phyloP scores from a whole-genome alignment of 176 grass and related monocot species.

The Eleusine indica region DNA sequence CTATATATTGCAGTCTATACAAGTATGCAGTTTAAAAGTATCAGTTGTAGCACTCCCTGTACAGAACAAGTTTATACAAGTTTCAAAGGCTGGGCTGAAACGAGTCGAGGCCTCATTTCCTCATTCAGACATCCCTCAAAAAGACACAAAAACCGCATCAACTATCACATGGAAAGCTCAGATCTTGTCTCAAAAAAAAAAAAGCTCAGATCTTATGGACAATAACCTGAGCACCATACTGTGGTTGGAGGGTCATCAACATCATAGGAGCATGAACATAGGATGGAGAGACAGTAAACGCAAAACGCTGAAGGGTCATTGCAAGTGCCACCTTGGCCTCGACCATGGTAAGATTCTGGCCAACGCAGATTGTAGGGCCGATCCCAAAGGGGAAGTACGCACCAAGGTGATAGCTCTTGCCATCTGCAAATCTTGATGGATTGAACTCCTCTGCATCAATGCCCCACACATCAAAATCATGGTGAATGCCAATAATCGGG shows the following conservation, averaged over 20 bases:
- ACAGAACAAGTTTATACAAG: conserved; percentile 13
- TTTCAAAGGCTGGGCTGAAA: conserved; percentile 12
- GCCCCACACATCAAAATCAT: conserved; percentile 70
- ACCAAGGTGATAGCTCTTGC: conserved; percentile 69
- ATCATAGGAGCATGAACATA: conserved; percentile 80
- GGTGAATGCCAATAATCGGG: conserved; percentile 60
- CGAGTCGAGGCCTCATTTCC: background rate
- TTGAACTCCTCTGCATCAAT: conserved; percentile 58
- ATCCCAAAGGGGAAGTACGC: conserved; percentile 73
- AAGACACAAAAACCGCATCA: background rate
- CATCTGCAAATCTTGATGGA: conserved; percentile 74
- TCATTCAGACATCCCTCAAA: conserved; percentile 1
- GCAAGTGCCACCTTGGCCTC: conserved; percentile 73
- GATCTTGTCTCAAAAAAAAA: no score
- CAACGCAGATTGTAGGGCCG: conserved; percentile 66
- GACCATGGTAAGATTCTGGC: conserved; percentile 74
- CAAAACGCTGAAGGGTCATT: conserved; percentile 60
- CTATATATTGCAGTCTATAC: no score
- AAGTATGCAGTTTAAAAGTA: background rate
- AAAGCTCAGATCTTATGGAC: conserved; percentile 57
- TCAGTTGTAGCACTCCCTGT: conserved; percentile 4
- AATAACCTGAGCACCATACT: conserved; percentile 79
- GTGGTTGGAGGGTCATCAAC: conserved; percentile 65
- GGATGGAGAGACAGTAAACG: conserved; percentile 62
- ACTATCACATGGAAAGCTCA: background rate